These are phyloP conservation scores for Rugosomyces carneus DNA, from an alignment of 1,284 basidiomycete genomes.

Conservation along the genomic window DNA sequence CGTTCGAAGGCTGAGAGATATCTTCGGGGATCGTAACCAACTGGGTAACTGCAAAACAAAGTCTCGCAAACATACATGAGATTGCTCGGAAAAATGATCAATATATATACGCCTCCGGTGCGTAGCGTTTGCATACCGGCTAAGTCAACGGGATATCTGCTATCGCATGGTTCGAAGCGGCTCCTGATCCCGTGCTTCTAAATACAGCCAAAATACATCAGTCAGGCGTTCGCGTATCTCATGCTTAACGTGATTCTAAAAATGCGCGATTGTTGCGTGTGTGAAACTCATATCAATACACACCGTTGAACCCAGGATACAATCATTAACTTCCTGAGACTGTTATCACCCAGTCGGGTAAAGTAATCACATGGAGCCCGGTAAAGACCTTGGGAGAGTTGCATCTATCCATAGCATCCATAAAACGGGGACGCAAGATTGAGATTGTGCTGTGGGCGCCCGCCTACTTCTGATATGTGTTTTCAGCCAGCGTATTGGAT, in stretches of 20 bases:
- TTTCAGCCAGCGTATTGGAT: no score
- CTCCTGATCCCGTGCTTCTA: background rate
- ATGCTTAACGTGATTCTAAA: slow-evolving; percentile 5
- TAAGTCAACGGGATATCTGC: background rate
- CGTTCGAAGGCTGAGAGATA: background rate
- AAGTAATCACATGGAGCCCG: background rate
- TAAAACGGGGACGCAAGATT: no score
- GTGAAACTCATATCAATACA: background rate
- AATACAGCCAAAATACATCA: background rate
- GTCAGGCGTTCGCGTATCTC: background rate
- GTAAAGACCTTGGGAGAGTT: background rate
- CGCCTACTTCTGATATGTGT: no score
- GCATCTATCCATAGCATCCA: background rate
- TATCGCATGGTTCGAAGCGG: slow-evolving; percentile 4
- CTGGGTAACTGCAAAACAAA: background rate
- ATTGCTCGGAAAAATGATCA: background rate
- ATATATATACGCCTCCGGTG: background rate
- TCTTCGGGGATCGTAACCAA: background rate
- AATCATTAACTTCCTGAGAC: no score
- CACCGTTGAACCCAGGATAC: background rate
- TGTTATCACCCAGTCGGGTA: background rate
- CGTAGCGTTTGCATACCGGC: background rate
- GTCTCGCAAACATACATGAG: background rate
- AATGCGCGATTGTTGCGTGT: background rate
- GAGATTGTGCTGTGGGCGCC: no score